Conservation (phyloP, 2,329 filamentous ascomycete species). For the Pseudogymnoascus sp. region DNA sequence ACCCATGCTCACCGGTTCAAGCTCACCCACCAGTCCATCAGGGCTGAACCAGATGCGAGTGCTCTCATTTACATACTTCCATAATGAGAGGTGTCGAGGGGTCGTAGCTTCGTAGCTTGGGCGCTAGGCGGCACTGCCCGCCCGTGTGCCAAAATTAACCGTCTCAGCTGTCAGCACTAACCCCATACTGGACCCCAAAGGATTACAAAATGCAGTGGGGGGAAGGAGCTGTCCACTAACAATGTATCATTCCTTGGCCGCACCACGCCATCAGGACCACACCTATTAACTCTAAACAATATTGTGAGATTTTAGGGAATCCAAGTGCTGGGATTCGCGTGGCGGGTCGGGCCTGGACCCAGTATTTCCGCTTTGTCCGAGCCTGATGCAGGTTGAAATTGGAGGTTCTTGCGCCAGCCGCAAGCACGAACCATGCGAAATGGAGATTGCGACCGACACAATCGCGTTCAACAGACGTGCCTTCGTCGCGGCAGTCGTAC, state of each 20-base stretch:
- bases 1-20: not conserved
- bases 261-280: not conserved
- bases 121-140: not conserved
- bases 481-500: not conserved
- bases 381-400: not conserved
- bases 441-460: not conserved
- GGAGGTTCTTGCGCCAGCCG: not conserved
- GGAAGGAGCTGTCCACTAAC: not conserved
- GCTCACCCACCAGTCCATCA: not conserved
- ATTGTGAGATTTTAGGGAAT: not conserved
- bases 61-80: not conserved
- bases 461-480: not conserved
- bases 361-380: not conserved
- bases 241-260: not conserved
- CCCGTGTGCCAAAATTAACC: conserved; percentile 2
- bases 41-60: not conserved
- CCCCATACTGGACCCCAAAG: not conserved
- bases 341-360: not conserved
- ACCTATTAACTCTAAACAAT: not conserved
- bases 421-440: not conserved
- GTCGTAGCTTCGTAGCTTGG: not conserved
- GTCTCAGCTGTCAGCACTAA: not conserved
- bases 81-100: not conserved
- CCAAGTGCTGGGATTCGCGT: not conserved
- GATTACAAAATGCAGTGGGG: not conserved